phyloP scores from a whole-genome alignment of 2,329 filamentous ascomycete species.

The Ilyonectria robusta region DNA sequence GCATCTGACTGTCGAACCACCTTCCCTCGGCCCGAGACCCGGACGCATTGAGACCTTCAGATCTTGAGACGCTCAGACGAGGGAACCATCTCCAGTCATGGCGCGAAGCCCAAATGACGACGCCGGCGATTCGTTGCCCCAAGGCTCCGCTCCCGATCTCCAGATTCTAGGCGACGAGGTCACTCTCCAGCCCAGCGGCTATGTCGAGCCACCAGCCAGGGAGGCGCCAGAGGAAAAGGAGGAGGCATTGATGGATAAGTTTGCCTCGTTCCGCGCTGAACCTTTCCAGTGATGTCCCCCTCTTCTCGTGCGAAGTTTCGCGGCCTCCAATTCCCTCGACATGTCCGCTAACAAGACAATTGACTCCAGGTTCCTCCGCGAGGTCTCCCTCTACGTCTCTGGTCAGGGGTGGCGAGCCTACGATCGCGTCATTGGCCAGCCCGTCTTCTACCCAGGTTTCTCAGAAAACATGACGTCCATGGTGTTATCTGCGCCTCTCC shows the following conservation, averaged over 20 bases:
- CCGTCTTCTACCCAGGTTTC: slow-evolving; percentile 94
- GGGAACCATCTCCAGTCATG: slow-evolving; percentile 44
- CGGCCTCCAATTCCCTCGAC: neutral
- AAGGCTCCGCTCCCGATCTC: slow-evolving; percentile 76
- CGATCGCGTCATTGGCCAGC: slow-evolving; percentile 89
- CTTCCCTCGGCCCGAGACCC: slow-evolving; percentile 21
- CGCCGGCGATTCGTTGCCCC: slow-evolving; percentile 47
- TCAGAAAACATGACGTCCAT: slow-evolving; percentile 88
- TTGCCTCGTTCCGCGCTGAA: slow-evolving; percentile 85
- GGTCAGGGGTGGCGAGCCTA: slow-evolving; percentile 97
- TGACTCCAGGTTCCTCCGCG: slow-evolving; percentile 82
- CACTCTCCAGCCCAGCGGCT: slow-evolving; percentile 81
- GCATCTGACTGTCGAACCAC: slow-evolving; percentile 37
- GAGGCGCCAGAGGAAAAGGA: slow-evolving; percentile 68
- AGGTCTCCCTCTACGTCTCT: slow-evolving; percentile 93
- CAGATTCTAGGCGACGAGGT: slow-evolving; percentile 83
- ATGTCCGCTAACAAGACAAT: slow-evolving; percentile 28
- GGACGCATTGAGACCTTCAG: slow-evolving; percentile 14
- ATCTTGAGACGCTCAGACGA: slow-evolving; percentile 11
- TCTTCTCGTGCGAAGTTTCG: neutral
- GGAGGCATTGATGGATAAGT: slow-evolving; percentile 82
- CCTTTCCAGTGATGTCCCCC: slow-evolving; percentile 67
- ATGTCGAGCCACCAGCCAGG: slow-evolving; percentile 63
- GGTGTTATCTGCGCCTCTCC: slow-evolving; percentile 81
- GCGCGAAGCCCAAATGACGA: slow-evolving; percentile 46